Percentiles rank a stretch among this genome's conserved stretches.
These are phyloP conservation scores for Pseudozyma tsukubaensis DNA, from an alignment of 1,284 basidiomycete genomes.

Conservation along the genomic window DNA sequence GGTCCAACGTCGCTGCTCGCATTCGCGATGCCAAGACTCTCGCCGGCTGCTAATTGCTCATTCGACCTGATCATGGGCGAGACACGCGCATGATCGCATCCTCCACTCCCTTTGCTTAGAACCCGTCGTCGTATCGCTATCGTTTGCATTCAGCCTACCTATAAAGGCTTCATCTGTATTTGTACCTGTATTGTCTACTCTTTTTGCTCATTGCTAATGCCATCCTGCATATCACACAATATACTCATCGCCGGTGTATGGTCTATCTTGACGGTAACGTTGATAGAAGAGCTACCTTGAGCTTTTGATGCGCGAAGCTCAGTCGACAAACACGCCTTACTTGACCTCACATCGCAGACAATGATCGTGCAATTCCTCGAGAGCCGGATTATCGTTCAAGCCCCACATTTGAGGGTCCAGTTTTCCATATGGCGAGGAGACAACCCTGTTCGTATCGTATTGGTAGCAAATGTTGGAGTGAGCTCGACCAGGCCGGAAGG, in stretches of 20 bases:
- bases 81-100: background rate
- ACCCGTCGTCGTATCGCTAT: background rate
- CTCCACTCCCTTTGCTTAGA: background rate
- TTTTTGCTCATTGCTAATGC: conserved; percentile 13
- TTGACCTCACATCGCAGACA: too few relatives aligned
- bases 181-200: conserved; percentile 21
- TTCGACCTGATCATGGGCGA: too few relatives aligned
- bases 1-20: conserved; percentile 44
- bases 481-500: too few relatives aligned
- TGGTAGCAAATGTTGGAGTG: background rate
- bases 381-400: background rate
- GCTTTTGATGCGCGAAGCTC: too few relatives aligned
- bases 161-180: conserved; percentile 23
- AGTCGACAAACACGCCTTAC: too few relatives aligned
- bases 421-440: conserved; percentile 2
- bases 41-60: conserved; percentile 36
- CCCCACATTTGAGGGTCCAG: conserved; percentile 9
- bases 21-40: conserved; percentile 46
- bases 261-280: too few relatives aligned
- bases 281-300: too few relatives aligned
- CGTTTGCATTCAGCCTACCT: conserved; percentile 15
- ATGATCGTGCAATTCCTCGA: too few relatives aligned
- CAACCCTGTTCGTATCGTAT: background rate
- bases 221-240: background rate
- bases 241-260: background rate